A percentile compares a stretch with the other conserved stretches of the same genome.
Conservation (phyloP, 148 eudicot species). For the Camellia japonica region DNA sequence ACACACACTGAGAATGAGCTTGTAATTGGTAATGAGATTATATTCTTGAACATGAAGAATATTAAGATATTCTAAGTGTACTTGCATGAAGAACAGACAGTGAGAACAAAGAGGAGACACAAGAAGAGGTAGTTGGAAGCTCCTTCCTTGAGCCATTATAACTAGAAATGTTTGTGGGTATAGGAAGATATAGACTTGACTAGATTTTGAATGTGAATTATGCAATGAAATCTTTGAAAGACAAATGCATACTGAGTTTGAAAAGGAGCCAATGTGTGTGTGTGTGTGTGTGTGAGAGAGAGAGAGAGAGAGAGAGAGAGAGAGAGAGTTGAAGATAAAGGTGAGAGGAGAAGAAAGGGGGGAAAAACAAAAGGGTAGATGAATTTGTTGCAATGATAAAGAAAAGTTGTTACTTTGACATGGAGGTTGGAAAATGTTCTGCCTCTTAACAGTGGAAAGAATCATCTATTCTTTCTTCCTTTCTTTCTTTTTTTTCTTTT, state of each 20-base stretch:
- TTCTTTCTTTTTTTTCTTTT: too few species aligned
- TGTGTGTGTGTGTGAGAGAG: too few species aligned
- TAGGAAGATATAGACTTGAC: constrained; percentile 13
- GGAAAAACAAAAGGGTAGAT: constrained; percentile 13
- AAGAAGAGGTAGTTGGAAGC: constrained; percentile 31
- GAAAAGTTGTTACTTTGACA: constrained; percentile 39
- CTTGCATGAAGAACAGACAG: constrained; percentile 47
- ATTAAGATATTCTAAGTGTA: neutral
- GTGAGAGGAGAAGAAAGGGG: constrained; percentile 7
- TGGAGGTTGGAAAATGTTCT: constrained; percentile 30
- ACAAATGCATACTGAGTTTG: constrained; percentile 5
- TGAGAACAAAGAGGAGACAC: constrained; percentile 28
- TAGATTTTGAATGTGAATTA: constrained; percentile 24
- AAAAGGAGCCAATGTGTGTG: constrained; percentile 14
- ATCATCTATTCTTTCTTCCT: constrained; percentile 17
- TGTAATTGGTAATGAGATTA: too few species aligned
- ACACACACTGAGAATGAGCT: too few species aligned
- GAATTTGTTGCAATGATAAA: constrained; percentile 28
- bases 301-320: constrained; percentile 13
- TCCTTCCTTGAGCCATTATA: constrained; percentile 40
- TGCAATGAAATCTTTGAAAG: constrained; percentile 18
- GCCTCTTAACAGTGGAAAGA: constrained; percentile 22
- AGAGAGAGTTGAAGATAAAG: constrained; percentile 13
- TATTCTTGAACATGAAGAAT: too few species aligned
- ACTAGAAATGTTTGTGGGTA: constrained; percentile 25